Evolutionary conservation across 2,329 filamentous ascomycete species (phyloP).

Genomic region (Zarea fungicola): DNA sequence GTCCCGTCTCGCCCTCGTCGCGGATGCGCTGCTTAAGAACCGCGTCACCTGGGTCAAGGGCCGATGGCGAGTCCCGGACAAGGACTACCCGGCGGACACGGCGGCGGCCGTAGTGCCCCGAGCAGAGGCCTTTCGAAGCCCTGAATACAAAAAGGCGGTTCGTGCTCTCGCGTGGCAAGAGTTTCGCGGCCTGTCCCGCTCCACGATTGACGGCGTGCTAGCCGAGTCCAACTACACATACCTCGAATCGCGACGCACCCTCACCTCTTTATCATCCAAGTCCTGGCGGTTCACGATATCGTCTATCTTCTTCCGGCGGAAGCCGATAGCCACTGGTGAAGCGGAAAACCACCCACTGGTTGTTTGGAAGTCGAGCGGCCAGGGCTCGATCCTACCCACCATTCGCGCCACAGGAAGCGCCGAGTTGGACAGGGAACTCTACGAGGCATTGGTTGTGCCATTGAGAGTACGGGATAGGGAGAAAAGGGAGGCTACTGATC

Average conservation of each 20-base stretch:
- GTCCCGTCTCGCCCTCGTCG: slow-evolving; percentile 70
- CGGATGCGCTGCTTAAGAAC: slow-evolving; percentile 70
- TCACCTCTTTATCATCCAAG: slow-evolving; percentile 63
- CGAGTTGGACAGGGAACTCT: slow-evolving; percentile 60
- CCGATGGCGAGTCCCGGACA: slow-evolving; percentile 49
- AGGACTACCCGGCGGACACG: slow-evolving; percentile 22
- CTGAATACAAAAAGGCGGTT: slow-evolving; percentile 63
- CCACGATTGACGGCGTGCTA: slow-evolving; percentile 71
- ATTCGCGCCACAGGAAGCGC: slow-evolving; percentile 61
- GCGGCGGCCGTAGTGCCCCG: slow-evolving; percentile 39
- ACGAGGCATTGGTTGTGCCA: slow-evolving; percentile 50
- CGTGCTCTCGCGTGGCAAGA: slow-evolving; percentile 65
- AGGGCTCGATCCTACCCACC: slow-evolving; percentile 52
- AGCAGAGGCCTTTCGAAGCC: slow-evolving; percentile 62
- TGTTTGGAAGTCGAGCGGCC: slow-evolving; percentile 52
- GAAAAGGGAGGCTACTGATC: slow-evolving; percentile 47
- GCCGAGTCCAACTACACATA: slow-evolving; percentile 80
- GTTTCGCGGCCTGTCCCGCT: slow-evolving; percentile 68
- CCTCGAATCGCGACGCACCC: slow-evolving; percentile 62
- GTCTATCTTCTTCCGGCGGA: slow-evolving; percentile 63
- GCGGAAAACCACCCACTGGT: slow-evolving; percentile 59
- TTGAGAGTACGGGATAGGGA: slow-evolving; percentile 40
- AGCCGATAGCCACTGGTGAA: slow-evolving; percentile 47
- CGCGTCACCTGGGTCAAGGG: slow-evolving; percentile 66
- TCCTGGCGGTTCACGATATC: slow-evolving; percentile 75